Percentiles rank a stretch among this genome's conserved stretches.
Evolutionary conservation across 345 rosid species (phyloP).

Genomic region (Sonneratia caseolaris): DNA sequence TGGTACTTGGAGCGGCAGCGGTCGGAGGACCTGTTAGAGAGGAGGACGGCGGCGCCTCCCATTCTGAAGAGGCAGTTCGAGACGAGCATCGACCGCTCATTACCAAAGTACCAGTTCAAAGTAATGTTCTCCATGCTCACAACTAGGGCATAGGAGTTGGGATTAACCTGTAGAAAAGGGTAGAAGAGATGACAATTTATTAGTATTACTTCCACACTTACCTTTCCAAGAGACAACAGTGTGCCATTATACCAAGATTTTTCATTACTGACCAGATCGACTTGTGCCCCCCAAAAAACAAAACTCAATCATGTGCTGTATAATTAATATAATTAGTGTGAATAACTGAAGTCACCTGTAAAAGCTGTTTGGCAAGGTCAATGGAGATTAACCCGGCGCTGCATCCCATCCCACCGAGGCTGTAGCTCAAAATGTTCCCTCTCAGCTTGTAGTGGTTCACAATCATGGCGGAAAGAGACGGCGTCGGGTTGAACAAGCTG

Average conservation of each 20-base stretch:
- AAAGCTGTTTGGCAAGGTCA: slow-evolving; percentile 47
- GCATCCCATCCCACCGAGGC: slow-evolving; percentile 37
- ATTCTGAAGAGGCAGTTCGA: slow-evolving; percentile 47
- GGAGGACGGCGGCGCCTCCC: slow-evolving; percentile 48
- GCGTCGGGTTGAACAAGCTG: slow-evolving; percentile 28
- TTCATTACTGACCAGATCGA: too few relatives aligned
- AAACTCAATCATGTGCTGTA: too few relatives aligned
- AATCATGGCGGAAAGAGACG: slow-evolving; percentile 31
- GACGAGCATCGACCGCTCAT: slow-evolving; percentile 49
- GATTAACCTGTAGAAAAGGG: slow-evolving; percentile 24
- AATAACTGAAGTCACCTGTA: slow-evolving; percentile 28
- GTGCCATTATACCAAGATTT: too few relatives aligned
- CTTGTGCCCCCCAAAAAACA: too few relatives aligned
- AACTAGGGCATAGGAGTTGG: slow-evolving; percentile 45
- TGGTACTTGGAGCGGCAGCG: slow-evolving; percentile 37
- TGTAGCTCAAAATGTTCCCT: slow-evolving; percentile 25
- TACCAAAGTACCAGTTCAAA: slow-evolving; percentile 35
- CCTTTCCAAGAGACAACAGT: too few relatives aligned
- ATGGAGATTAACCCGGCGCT: slow-evolving; percentile 42
- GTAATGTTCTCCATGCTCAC: slow-evolving; percentile 51
- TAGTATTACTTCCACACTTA: too few relatives aligned
- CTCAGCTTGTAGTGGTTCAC: slow-evolving; percentile 30
- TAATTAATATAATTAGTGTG: neutral
- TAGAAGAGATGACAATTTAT: too few relatives aligned
- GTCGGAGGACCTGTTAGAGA: slow-evolving; percentile 37